Evolutionary conservation across 208 protist genomes (phyloP), one percentile per base, ranked within the genome.

Genomic region (Sergeia podlipaevii): DNA sequence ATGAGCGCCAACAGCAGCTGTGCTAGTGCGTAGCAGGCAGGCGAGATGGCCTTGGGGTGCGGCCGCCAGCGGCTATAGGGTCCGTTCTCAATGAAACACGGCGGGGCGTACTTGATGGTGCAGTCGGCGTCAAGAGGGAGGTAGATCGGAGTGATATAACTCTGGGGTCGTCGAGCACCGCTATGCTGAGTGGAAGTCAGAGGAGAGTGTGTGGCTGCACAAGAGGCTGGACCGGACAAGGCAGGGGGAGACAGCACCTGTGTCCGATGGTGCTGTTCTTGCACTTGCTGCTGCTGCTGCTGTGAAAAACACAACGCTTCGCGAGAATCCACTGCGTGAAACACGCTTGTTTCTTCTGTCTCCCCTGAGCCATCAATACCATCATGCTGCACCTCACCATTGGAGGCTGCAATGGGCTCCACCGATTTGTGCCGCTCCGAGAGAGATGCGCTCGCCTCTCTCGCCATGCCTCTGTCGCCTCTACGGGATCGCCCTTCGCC

Each of bases 1-100:
- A 80, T 4, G 21, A 88, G 37, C 0, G 73, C 70, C n/a, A 91
- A 51, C 15, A 87, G 57, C 6, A 91, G 60, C 60, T 85, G 74
- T 28, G 56, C 73, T 11, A 88, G 50, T 2, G 51, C 77, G 65
- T 88, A 91, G 62, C 65, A 79, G 0, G 63, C 47, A 0, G 79
- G 65, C 20, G 63, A 74, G 8, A 58, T 50, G 11, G 84, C 84
- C 10, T 72, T 60, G 15, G 76, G 77, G 38, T 85, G 84, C 13
- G 84, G 77, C 21, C 60, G 32, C 84, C 84, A 91, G 3, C 83
- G 77, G 47, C 69, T 86, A 28, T 51, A 65, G 10, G 38, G 49
- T 4, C 69, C 50, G 21, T 48, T 60, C 58, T 79, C 47, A 29
- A 66, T 45, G 55, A 55, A 70, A 38, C 61, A 18, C 27, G 74